Evolutionary conservation across 495 filamentous ascomycete genomes (phyloP).

Genomic region (Trichocladium uniseriatum): DNA sequence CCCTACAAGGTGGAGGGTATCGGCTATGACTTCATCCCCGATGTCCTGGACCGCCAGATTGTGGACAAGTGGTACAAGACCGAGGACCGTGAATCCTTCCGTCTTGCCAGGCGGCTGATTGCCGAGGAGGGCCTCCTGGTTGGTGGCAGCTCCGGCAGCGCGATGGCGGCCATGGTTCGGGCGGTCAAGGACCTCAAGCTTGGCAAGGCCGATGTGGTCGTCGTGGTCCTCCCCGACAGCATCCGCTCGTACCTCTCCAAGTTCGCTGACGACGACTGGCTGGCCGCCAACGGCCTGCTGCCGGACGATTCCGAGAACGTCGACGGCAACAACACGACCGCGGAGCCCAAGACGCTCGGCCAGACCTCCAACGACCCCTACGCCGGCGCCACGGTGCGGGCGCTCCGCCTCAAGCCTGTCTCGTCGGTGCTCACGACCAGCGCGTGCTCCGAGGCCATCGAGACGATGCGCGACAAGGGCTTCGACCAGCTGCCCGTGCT

Average conservation of each 20-base stretch:
- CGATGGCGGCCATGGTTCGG: conserved; percentile 74
- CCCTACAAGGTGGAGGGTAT: conserved; percentile 98
- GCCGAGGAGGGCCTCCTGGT: conserved; percentile 91
- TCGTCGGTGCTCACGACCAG: conserved; percentile 65
- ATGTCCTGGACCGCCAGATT: conserved; percentile 70
- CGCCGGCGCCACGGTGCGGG: conserved; percentile 60
- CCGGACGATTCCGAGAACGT: conserved; percentile 37
- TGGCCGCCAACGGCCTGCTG: conserved; percentile 86
- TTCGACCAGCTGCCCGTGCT: conserved; percentile 96
- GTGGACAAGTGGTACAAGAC: conserved; percentile 99
- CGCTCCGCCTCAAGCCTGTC: conserved; percentile 83
- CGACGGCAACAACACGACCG: conserved; percentile 21
- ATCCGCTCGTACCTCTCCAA: conserved; percentile 98
- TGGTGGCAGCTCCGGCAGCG: conserved; percentile 89
- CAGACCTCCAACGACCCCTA: conserved; percentile 47
- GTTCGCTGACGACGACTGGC: conserved; percentile 97
- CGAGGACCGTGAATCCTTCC: conserved; percentile 83
- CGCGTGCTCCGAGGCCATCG: conserved; percentile 73
- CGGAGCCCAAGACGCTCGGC: conserved; percentile 20
- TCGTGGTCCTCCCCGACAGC: conserved; percentile 88
- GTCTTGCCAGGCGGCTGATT: conserved; percentile 79
- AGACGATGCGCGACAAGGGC: conserved; percentile 92
- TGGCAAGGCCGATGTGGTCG: conserved; percentile 69
- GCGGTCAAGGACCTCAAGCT: conserved; percentile 68
- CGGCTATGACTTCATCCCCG: conserved; percentile 95